Evolutionary conservation across 164 flowering plant genomes (phyloP).

Genomic region (Amborella trichopoda): DNA sequence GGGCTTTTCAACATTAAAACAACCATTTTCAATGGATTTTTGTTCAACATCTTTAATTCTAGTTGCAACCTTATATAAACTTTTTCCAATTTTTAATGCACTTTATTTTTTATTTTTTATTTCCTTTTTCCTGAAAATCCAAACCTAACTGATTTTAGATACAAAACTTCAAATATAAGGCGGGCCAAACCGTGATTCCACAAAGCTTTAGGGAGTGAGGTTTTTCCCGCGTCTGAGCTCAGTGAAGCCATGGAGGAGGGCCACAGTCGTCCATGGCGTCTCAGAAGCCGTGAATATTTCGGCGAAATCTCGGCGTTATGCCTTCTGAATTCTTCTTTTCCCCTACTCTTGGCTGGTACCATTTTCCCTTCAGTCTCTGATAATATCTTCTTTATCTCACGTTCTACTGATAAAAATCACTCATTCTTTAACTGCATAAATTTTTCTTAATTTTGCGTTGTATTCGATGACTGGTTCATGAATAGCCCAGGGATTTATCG

Average conservation of each 20-base stretch:
- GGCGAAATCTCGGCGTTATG: conserved; percentile 93
- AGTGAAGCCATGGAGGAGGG: too few species aligned
- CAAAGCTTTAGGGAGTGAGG: too few species aligned
- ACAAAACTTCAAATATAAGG: too few species aligned
- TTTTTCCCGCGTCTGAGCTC: too few species aligned
- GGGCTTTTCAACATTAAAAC: too few species aligned
- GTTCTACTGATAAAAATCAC: not conserved
- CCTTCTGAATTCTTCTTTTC: conserved; percentile 57
- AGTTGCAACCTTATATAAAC: too few species aligned
- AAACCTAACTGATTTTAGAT: not conserved
- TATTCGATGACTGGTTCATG: too few species aligned
- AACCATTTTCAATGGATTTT: too few species aligned
- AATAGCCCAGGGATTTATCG: too few species aligned
- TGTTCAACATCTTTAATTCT: too few species aligned
- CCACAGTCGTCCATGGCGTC: conserved; percentile 14
- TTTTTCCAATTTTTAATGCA: too few species aligned
- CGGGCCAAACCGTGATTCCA: not conserved
- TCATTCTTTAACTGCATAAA: not conserved
- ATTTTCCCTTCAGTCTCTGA: not conserved
- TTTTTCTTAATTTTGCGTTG: not conserved
- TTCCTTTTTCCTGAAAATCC: not conserved
- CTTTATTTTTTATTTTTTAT: too few species aligned
- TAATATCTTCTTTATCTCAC: conserved; percentile 1
- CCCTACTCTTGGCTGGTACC: conserved; percentile 71
- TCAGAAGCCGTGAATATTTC: conserved; percentile 46